Evolutionary conservation across 495 filamentous ascomycete genomes (phyloP), one percentile per base, ranked within the genome.

Genomic region (Lentithecium fluviatile): DNA sequence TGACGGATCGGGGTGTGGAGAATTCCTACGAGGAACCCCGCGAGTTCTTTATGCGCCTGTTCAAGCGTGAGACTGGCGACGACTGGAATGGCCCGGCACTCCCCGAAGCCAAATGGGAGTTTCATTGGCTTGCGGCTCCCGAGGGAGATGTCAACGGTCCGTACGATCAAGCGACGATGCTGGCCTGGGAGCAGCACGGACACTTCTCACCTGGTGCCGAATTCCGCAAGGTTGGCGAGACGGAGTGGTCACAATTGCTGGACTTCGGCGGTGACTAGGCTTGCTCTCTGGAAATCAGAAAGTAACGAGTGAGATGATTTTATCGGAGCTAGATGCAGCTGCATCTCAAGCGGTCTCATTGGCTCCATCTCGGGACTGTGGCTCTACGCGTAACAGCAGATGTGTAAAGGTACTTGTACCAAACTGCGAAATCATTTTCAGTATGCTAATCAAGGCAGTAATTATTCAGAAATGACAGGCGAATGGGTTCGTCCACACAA

Each of bases 191-290:
- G 59, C 81, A 86, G 54, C 90, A 90, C 11, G 95, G 95, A 5
- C 97, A 96, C 65, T 98, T 98, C 76, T 90, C 86, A 1, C 89
- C 95, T 65, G 93, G 90, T 0, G 89, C 96, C 23, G 93, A 97
- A 71, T 97, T 97, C 69, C 78, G 87, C 52, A 78, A 74, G 42
- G 82, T 76, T 5, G 85, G 83, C 12, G 80, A 82, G 26, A 76
- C 65, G 1, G 73, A 69, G 8, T 96, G 91, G 91, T 83, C 72
- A 40, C 74, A 78, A 40, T 62, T 79, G 13, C 82, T 80, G 17
- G 78, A 76, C 54, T 92, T 91, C 34, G 58, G 57, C 7, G 64
- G 50, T 60, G 23, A 19, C 38, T 25, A 20, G n/a, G 36, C 23
- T 45, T 8, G 29, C 20, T 25, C 2, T 1, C 10, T 5, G 17